Evolutionary conservation across 2,329 filamentous ascomycete genomes (phyloP).

Genomic region (Trichothecium sympodiale): DNA sequence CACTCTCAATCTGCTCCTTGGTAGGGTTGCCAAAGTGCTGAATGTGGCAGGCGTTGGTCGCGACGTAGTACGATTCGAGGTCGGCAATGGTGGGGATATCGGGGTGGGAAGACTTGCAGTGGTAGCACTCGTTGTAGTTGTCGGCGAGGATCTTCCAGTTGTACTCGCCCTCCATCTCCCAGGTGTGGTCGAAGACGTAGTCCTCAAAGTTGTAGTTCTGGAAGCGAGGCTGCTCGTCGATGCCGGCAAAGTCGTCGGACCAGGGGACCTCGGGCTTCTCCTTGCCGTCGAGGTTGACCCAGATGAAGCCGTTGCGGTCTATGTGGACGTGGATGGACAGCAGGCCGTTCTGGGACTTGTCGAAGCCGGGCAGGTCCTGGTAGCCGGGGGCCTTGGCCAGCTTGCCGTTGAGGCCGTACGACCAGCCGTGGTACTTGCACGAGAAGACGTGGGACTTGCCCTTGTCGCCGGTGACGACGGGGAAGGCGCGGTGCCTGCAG

Average conservation of each 20-base stretch:
- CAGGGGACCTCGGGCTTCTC: conserved; percentile 34
- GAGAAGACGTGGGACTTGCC: conserved; percentile 38
- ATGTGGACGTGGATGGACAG: conserved; percentile 43
- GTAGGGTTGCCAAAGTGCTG: conserved; percentile 36
- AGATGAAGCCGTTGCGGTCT: conserved; percentile 43
- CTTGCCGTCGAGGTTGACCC: conserved; percentile 42
- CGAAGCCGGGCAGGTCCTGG: conserved; percentile 41
- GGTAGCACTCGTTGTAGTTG: conserved; percentile 58
- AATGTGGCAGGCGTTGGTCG: conserved; percentile 35
- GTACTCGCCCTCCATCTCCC: conserved; percentile 43
- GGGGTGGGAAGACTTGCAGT: conserved; percentile 48
- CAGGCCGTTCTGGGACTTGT: conserved; percentile 43
- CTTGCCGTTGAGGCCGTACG: conserved; percentile 44
- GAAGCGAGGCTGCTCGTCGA: conserved; percentile 33
- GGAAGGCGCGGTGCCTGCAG: conserved; percentile 49
- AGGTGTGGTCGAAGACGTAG: conserved; percentile 46
- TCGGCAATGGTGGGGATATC: conserved; percentile 44
- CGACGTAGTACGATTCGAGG: conserved; percentile 41
- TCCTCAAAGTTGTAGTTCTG: conserved; percentile 37
- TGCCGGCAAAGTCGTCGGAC: conserved; percentile 37
- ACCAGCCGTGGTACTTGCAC: conserved; percentile 51
- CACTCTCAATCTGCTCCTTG: conserved; percentile 33
- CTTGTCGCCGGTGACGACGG: conserved; percentile 38
- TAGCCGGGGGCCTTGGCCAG: conserved; percentile 50
- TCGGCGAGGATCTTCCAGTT: conserved; percentile 49